Evolutionary conservation across 2,329 filamentous ascomycete species (phyloP).

Genomic region (Alternaria angustiovoidea): DNA sequence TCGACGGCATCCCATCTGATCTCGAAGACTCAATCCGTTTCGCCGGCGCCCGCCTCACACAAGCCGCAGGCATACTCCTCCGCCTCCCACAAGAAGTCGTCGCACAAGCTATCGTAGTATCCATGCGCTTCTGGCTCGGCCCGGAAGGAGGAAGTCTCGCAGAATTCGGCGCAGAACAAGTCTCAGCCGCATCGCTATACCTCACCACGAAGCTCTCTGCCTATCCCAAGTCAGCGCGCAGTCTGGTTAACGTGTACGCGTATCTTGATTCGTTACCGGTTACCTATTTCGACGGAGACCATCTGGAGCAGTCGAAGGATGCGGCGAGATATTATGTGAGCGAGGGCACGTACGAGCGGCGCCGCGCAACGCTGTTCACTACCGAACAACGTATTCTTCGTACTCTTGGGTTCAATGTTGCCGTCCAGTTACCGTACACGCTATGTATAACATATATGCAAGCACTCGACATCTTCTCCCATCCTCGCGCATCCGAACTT

Average conservation of each 20-base stretch:
- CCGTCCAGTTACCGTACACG: slow-evolving; percentile 84
- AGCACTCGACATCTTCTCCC: slow-evolving; percentile 74
- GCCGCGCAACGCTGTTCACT: slow-evolving; percentile 71
- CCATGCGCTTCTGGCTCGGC: slow-evolving; percentile 82
- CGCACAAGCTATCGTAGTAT: slow-evolving; percentile 82
- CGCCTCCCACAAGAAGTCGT: slow-evolving; percentile 85
- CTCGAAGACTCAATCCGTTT: slow-evolving; percentile 77
- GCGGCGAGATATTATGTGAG: slow-evolving; percentile 65
- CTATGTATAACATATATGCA: slow-evolving; percentile 93
- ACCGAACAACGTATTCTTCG: slow-evolving; percentile 80
- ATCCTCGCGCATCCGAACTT: slow-evolving; percentile 59
- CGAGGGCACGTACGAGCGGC: slow-evolving; percentile 72
- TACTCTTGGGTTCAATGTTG: slow-evolving; percentile 80
- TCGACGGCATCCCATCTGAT: slow-evolving; percentile 68
- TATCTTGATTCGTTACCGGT: slow-evolving; percentile 75
- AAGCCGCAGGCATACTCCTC: slow-evolving; percentile 81
- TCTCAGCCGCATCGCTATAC: slow-evolving; percentile 83
- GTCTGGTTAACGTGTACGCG: slow-evolving; percentile 83
- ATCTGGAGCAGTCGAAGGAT: slow-evolving; percentile 29
- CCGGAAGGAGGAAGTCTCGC: slow-evolving; percentile 59
- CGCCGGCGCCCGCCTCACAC: slow-evolving; percentile 75
- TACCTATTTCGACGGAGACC: slow-evolving; percentile 58
- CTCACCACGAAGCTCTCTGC: slow-evolving; percentile 84
- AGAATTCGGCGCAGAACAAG: slow-evolving; percentile 69
- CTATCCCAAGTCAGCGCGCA: slow-evolving; percentile 76